A percentile compares a stretch with the other conserved stretches of the same genome.
phyloP scores from a whole-genome alignment of 2,329 filamentous ascomycete genomes.

The Aspergillus pseudotamarii region DNA sequence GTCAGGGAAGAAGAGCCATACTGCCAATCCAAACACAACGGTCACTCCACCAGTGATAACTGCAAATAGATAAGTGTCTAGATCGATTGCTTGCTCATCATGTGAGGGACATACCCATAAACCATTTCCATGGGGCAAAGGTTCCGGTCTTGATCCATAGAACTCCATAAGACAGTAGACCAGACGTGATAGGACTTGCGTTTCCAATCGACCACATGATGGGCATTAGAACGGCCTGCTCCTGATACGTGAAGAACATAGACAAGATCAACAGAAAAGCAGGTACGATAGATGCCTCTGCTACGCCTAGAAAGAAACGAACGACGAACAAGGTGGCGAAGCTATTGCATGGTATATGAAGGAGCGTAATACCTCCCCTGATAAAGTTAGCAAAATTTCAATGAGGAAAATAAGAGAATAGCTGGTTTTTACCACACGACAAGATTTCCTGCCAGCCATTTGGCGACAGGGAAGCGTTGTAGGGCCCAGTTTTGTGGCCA shows the following conservation, averaged over 20 bases:
- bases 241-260: constrained; percentile 42
- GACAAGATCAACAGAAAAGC: constrained; percentile 48
- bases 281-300: constrained; percentile 57
- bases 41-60: constrained; percentile 13
- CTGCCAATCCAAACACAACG: constrained; percentile 27
- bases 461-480: constrained; percentile 43
- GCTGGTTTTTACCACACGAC: constrained; percentile 14
- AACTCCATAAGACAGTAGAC: constrained; percentile 47
- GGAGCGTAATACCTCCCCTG: constrained; percentile 36
- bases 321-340: constrained; percentile 53
- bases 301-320: constrained; percentile 56
- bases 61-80: neutral
- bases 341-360: constrained; percentile 49
- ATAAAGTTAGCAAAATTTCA: neutral
- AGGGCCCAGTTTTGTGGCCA: constrained; percentile 48
- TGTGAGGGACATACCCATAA: constrained; percentile 35
- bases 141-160: constrained; percentile 42
- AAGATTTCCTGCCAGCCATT: constrained; percentile 41
- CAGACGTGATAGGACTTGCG: constrained; percentile 43
- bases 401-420: neutral
- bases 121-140: constrained; percentile 45
- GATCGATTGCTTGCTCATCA: too few species aligned
- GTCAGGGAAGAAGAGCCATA: constrained; percentile 38
- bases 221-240: constrained; percentile 36
- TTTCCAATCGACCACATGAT: constrained; percentile 47